These are phyloP conservation scores for Peltaster fructicola DNA, from an alignment of 2,329 filamentous ascomycete species.

Conservation along the genomic window DNA sequence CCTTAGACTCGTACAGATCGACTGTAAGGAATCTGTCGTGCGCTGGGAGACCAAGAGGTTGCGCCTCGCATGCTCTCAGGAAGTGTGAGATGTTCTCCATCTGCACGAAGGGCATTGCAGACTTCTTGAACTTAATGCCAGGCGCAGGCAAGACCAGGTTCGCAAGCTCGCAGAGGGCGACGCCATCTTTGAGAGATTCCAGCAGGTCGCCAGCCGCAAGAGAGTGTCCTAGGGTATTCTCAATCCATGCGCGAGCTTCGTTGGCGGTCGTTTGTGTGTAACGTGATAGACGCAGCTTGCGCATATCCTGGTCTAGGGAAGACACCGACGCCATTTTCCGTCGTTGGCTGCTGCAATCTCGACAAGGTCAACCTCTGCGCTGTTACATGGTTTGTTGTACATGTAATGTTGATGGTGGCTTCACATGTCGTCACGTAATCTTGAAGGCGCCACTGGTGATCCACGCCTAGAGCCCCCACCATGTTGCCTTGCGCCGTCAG, in stretches of 20 bases:
- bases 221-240: conserved; percentile 56
- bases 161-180: conserved; percentile 81
- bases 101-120: conserved; percentile 92
- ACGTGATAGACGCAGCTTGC: conserved; percentile 76
- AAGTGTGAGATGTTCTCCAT: conserved; percentile 99
- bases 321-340: conserved; percentile 93
- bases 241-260: conserved; percentile 74
- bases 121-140: conserved; percentile 77
- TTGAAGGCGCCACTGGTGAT: no score
- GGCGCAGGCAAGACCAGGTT: conserved; percentile 64
- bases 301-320: conserved; percentile 88
- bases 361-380: no score
- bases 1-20: conserved; percentile 87
- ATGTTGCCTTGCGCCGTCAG: no score
- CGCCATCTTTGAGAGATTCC: conserved; percentile 74
- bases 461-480: no score
- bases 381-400: no score
- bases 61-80: conserved; percentile 67
- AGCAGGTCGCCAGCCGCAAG: conserved; percentile 61
- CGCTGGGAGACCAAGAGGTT: conserved; percentile 71
- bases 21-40: conserved; percentile 96
- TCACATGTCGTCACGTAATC: no score
- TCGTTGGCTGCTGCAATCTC: conserved; percentile 5
- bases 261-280: conserved; percentile 84
- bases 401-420: no score